Conservation (phyloP, 225 moss, liverwort and hornwort species). For the Pseudoscleropodium purum region DNA sequence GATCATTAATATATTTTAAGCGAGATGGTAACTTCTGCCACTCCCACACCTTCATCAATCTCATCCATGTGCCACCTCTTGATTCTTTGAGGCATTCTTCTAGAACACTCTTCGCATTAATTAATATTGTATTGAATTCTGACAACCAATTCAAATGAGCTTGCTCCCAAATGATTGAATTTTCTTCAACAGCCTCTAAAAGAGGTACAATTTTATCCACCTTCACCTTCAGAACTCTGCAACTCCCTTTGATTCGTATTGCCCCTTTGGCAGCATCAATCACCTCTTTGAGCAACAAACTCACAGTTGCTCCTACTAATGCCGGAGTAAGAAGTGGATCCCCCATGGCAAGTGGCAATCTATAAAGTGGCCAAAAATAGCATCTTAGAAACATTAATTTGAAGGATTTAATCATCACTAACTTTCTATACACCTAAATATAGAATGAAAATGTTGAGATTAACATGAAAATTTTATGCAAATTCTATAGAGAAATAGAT, state of each 20-base stretch:
- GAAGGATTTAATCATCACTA: background rate
- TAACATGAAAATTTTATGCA: background rate
- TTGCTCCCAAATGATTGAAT: background rate
- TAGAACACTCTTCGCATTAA: background rate
- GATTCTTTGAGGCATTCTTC: background rate
- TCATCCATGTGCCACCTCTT: background rate
- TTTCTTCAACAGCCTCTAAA: background rate
- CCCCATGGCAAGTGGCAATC: background rate
- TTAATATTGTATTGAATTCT: background rate
- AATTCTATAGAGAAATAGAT: background rate
- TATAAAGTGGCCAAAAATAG: background rate
- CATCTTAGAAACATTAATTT: too few species aligned
- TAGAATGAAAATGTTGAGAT: background rate
- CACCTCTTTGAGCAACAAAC: background rate
- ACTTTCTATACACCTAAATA: background rate
- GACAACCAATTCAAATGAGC: background rate
- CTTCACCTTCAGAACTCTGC: background rate
- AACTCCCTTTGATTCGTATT: background rate
- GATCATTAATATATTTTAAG: background rate
- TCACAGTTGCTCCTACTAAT: background rate
- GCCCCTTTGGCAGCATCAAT: background rate
- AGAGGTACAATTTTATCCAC: background rate
- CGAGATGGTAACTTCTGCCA: background rate
- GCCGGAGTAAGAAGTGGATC: background rate
- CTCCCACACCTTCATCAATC: background rate